Evolutionary conservation across 225 moss, liverwort and hornwort genomes (phyloP).

Genomic region (Bryoerythrophyllum caledonicum): DNA sequence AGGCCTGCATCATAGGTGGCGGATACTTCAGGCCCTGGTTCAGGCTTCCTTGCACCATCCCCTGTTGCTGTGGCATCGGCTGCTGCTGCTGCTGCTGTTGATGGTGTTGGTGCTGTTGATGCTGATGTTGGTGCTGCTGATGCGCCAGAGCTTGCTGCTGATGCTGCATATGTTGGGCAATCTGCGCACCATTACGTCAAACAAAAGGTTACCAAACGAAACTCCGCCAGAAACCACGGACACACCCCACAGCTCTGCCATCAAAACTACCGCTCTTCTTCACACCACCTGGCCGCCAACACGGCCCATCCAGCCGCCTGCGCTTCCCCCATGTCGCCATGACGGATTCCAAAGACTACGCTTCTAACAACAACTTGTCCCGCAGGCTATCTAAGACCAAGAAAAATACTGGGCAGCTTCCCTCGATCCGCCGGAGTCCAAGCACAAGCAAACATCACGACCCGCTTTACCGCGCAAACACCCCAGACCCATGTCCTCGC

Average conservation of each 20-base stretch:
- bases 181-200: constrained; percentile 19
- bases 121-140: constrained; percentile 49
- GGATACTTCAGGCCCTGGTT: constrained; percentile 77
- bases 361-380: neutral
- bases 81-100: constrained; percentile 57
- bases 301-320: neutral
- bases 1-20: constrained; percentile 61
- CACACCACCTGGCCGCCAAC: neutral
- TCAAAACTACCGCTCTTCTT: neutral
- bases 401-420: neutral
- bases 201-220: neutral
- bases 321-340: neutral
- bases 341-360: neutral
- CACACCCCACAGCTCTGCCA: constrained; percentile 2
- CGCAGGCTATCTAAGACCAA: neutral
- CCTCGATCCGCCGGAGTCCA: constrained; percentile 2
- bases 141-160: constrained; percentile 49
- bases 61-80: constrained; percentile 60
- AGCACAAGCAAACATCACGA: neutral
- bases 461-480: neutral
- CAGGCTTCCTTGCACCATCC: constrained; percentile 64
- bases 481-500: neutral
- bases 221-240: neutral
- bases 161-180: constrained; percentile 51
- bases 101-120: constrained; percentile 43